Conservation (phyloP, 2,329 filamentous ascomycete genomes). For the Cordyceps fumosorosea region DNA sequence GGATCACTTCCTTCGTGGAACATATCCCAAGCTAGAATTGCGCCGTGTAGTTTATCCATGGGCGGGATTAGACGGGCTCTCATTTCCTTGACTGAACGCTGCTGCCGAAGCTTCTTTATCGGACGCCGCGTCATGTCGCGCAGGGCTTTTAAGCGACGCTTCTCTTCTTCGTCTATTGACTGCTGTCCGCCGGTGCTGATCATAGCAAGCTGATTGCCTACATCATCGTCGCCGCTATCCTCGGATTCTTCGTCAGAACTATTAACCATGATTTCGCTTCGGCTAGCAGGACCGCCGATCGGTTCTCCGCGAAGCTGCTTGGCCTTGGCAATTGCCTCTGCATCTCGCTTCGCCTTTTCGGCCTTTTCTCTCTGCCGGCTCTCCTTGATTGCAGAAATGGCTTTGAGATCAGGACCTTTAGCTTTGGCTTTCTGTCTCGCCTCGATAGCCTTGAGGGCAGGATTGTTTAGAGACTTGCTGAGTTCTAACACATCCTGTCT, state of each 20-base stretch:
- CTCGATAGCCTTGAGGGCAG: constrained; percentile 40
- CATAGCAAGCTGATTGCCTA: constrained; percentile 36
- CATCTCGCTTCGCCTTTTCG: constrained; percentile 65
- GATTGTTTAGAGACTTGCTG: constrained; percentile 40
- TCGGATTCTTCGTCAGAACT: constrained; percentile 70
- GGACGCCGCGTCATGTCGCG: constrained; percentile 59
- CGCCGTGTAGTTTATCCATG: constrained; percentile 75
- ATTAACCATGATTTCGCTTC: constrained; percentile 86
- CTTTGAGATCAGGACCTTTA: constrained; percentile 28
- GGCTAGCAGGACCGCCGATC: constrained; percentile 60
- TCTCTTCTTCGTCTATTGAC: constrained; percentile 41
- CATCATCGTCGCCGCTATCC: constrained; percentile 60
- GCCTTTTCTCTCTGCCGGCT: constrained; percentile 69
- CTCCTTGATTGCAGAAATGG: constrained; percentile 51
- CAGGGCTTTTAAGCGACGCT: constrained; percentile 38
- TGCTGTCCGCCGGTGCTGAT: constrained; percentile 43
- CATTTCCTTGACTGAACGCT: constrained; percentile 86
- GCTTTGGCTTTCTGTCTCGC: constrained; percentile 23
- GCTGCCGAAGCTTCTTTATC: constrained; percentile 74
- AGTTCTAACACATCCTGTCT: constrained; percentile 43
- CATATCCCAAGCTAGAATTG: constrained; percentile 89
- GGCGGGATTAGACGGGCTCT: constrained; percentile 86
- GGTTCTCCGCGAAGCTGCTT: constrained; percentile 38
- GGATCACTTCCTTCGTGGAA: constrained; percentile 86
- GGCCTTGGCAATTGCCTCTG: constrained; percentile 63